Evolutionary conservation across 83 land plant species (phyloP).

Genomic region (Isoetes engelmannii): DNA sequence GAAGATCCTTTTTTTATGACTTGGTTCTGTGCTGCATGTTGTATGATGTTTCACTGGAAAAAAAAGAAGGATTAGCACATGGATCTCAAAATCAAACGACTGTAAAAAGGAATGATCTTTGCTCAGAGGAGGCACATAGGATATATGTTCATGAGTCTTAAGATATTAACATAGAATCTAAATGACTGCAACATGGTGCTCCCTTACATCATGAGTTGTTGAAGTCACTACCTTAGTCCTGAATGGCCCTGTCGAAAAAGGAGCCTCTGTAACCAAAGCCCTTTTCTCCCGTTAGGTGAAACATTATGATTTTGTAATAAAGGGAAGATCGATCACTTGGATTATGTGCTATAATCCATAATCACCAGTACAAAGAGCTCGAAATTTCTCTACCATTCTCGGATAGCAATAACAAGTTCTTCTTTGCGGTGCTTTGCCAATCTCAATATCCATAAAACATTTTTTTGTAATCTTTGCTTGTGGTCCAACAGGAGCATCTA

Average conservation of each 20-base stretch:
- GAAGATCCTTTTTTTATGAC: too few relatives aligned
- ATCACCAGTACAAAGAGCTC: constrained; percentile 1
- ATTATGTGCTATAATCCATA: neutral
- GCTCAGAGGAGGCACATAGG: too few relatives aligned
- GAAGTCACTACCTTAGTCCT: constrained; percentile 7
- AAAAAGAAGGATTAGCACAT: neutral
- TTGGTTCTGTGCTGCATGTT: too few relatives aligned
- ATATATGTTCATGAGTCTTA: too few relatives aligned
- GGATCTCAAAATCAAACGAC: neutral
- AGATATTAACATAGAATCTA: neutral
- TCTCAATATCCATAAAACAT: constrained; percentile 4
- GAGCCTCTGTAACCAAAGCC: constrained; percentile 9
- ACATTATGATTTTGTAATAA: neutral
- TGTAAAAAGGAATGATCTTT: neutral
- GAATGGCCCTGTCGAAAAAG: neutral
- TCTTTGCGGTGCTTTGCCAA: neutral
- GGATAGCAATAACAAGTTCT: neutral
- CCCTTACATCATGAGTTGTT: neutral
- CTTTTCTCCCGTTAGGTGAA: neutral
- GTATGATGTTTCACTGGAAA: neutral
- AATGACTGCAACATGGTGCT: neutral
- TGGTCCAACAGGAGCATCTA: neutral
- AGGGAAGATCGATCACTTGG: neutral
- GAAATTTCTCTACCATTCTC: neutral
- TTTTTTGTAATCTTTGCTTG: constrained; percentile 3